Percentiles rank a stretch among this genome's conserved stretches.
Evolutionary conservation across 2,329 filamentous ascomycete species (phyloP).

Genomic region (Talaromyces amestolkiae): DNA sequence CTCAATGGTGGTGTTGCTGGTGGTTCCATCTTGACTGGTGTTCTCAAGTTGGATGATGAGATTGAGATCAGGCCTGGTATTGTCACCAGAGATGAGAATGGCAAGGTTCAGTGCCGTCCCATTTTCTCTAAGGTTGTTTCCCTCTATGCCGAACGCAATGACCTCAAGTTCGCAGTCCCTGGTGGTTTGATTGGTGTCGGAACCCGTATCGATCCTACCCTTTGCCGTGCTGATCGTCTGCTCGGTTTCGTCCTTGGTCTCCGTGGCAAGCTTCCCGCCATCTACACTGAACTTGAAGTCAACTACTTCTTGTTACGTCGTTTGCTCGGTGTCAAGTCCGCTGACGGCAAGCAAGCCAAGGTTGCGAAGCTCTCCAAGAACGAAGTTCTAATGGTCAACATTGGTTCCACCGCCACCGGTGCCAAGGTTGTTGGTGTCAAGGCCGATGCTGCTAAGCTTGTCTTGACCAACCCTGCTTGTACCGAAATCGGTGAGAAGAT

Average conservation of each 20-base stretch:
- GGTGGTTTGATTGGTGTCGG: slow-evolving; percentile 98
- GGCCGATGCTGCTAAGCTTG: slow-evolving; percentile 94
- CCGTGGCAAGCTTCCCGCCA: slow-evolving; percentile 87
- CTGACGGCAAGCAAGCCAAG: slow-evolving; percentile 98
- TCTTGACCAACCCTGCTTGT: slow-evolving; percentile 89
- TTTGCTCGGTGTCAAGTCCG: slow-evolving; percentile 92
- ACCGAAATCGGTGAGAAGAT: slow-evolving; percentile 99
- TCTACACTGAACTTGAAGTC: slow-evolving; percentile 97
- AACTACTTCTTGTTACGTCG: slow-evolving; percentile 98
- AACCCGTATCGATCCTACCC: slow-evolving; percentile 93
- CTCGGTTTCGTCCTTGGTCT: slow-evolving; percentile 97
- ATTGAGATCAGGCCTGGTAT: slow-evolving; percentile 99
- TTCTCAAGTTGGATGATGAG: slow-evolving; percentile 94
- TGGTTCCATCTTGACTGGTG: slow-evolving; percentile 93
- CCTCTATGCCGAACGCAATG: slow-evolving; percentile 96
- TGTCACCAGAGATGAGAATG: slow-evolving; percentile 89
- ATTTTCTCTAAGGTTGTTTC: slow-evolving; percentile 95
- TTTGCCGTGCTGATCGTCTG: slow-evolving; percentile 97
- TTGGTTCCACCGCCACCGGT: slow-evolving; percentile 93
- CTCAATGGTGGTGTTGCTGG: slow-evolving; percentile 98
- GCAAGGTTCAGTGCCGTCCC: slow-evolving; percentile 91
- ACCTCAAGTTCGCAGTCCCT: slow-evolving; percentile 95
- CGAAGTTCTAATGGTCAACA: slow-evolving; percentile 99
- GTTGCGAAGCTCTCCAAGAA: slow-evolving; percentile 97
- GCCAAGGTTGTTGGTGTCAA: slow-evolving; percentile 97